Evolutionary conservation across 1,284 basidiomycete genomes (phyloP).

Genomic region (Heterobasidion occidentale): DNA sequence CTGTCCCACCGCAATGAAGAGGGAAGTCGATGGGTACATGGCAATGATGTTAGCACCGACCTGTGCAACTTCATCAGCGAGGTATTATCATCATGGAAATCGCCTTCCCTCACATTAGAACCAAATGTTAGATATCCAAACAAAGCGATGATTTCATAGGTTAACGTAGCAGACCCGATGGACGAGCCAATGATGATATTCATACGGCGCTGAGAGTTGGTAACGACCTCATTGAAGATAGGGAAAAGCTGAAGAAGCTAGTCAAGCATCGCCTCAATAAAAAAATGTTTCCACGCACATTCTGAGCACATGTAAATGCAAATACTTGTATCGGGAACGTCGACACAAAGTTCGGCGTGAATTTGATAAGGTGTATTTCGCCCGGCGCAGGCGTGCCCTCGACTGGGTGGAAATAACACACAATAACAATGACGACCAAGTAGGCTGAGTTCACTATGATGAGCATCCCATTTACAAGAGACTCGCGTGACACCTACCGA

Average conservation of each 20-base stretch:
- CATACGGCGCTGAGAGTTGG: conserved; percentile 78
- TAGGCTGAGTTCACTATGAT: conserved; percentile 40
- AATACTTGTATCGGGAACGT: conserved; percentile 95
- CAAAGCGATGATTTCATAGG: conserved; percentile 79
- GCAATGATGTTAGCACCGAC: conserved; percentile 90
- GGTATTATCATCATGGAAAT: neutral
- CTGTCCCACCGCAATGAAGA: conserved; percentile 91
- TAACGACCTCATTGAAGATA: conserved; percentile 87
- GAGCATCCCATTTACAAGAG: neutral
- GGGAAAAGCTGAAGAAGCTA: conserved; percentile 61
- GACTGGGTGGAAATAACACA: conserved; percentile 67
- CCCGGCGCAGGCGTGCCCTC: conserved; percentile 53
- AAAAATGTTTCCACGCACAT: conserved; percentile 42
- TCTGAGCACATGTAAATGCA: conserved; percentile 88
- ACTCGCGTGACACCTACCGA: conserved; percentile 45
- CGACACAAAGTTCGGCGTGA: conserved; percentile 74
- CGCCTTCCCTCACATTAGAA: conserved; percentile 41
- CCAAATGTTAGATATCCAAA: conserved; percentile 97
- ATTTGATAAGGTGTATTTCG: conserved; percentile 59
- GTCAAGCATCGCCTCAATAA: neutral
- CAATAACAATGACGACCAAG: conserved; percentile 66
- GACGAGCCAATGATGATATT: conserved; percentile 83
- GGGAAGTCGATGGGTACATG: conserved; percentile 91
- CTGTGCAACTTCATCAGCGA: conserved; percentile 23
- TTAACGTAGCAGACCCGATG: conserved; percentile 73